Percentiles rank a stretch among this genome's conserved stretches.
Evolutionary conservation across 1,284 basidiomycete genomes (phyloP).

Genomic region (Marasmius sp.): DNA sequence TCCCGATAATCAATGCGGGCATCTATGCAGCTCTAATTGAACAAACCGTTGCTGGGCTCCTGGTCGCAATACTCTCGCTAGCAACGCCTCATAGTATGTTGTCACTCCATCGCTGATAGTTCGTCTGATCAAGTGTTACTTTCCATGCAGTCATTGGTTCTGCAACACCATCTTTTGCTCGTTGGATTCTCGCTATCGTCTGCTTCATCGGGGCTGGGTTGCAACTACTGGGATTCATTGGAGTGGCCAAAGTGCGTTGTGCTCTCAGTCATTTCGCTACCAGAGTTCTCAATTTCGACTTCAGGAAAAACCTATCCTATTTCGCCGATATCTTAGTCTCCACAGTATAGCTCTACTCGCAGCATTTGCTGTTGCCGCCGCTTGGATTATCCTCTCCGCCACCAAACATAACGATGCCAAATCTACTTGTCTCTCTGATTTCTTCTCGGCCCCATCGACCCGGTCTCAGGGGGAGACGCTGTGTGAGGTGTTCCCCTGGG

Average conservation of each 20-base stretch:
- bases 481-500: slow-evolving; percentile 88
- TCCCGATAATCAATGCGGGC: slow-evolving; percentile 84
- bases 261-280: neutral
- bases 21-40: slow-evolving; percentile 81
- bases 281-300: slow-evolving; percentile 5
- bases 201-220: slow-evolving; percentile 72
- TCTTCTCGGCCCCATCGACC: slow-evolving; percentile 44
- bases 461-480: slow-evolving; percentile 63
- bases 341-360: slow-evolving; percentile 59
- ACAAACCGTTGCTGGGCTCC: slow-evolving; percentile 67
- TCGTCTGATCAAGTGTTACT: slow-evolving; percentile 10
- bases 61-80: slow-evolving; percentile 77
- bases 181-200: slow-evolving; percentile 72
- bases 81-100: slow-evolving; percentile 77
- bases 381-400: slow-evolving; percentile 80
- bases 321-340: slow-evolving; percentile 72
- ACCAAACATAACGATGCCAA: slow-evolving; percentile 71
- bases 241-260: slow-evolving; percentile 66
- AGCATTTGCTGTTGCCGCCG: slow-evolving; percentile 75
- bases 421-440: slow-evolving; percentile 60
- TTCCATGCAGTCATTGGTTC: slow-evolving; percentile 75
- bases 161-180: slow-evolving; percentile 71
- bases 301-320: slow-evolving; percentile 78
- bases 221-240: slow-evolving; percentile 82
- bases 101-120: slow-evolving; percentile 6